Percentiles rank a stretch among this genome's conserved stretches.
Evolutionary conservation across 495 filamentous ascomycete species (phyloP).

Genomic region (Beverwykella pulmonaria): DNA sequence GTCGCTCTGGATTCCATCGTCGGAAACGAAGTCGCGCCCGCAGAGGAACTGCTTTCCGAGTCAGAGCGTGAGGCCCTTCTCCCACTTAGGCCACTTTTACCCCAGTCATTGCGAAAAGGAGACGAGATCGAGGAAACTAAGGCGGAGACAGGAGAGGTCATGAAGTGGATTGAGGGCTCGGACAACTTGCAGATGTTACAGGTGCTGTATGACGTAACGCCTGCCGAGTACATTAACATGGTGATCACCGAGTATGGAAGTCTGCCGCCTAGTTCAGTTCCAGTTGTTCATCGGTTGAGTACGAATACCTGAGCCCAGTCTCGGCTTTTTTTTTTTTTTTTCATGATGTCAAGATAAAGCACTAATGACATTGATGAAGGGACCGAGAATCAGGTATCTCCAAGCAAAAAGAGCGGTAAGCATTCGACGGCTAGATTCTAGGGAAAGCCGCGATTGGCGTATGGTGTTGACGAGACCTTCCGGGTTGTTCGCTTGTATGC

Average conservation of each 20-base stretch:
- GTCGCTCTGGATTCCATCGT: constrained; percentile 90
- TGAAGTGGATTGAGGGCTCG: constrained; percentile 63
- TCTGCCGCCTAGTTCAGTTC: constrained; percentile 81
- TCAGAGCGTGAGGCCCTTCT: constrained; percentile 27
- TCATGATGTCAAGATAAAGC: too few species aligned
- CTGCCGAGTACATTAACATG: constrained; percentile 83
- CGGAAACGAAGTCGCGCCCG: constrained; percentile 81
- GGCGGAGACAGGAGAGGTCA: constrained; percentile 28
- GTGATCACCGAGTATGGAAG: constrained; percentile 90
- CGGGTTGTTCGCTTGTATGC: too few species aligned
- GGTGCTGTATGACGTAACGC: constrained; percentile 91
- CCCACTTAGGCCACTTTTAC: constrained; percentile 34
- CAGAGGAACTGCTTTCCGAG: constrained; percentile 61
- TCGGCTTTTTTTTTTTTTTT: background rate
- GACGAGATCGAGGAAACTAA: constrained; percentile 48
- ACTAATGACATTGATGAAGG: background rate
- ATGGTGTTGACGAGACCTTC: too few species aligned
- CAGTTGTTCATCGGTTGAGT: constrained; percentile 59
- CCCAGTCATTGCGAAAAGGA: background rate
- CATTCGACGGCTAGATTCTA: background rate
- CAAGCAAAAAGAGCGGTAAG: background rate
- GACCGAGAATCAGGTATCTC: background rate
- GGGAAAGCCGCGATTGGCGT: background rate
- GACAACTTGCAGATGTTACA: constrained; percentile 73
- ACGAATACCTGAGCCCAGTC: constrained; percentile 36